These are phyloP conservation scores for Glycine soja DNA, from an alignment of 306 rosid species.

Conservation along the genomic window DNA sequence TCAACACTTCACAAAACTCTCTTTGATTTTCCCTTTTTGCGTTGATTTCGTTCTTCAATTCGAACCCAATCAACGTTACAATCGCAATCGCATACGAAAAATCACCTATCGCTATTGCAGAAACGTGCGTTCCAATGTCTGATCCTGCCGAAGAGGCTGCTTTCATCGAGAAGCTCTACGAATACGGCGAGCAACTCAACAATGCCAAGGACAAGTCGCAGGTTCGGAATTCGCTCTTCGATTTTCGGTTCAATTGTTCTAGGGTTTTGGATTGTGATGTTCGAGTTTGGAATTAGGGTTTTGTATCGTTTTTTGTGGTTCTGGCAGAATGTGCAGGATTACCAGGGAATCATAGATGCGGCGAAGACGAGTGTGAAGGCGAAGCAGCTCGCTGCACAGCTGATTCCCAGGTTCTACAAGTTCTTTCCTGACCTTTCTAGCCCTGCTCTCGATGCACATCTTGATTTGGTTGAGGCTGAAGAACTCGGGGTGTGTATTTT, in stretches of 20 bases:
- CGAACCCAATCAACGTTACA: slow-evolving; percentile 39
- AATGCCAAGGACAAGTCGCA: slow-evolving; percentile 87
- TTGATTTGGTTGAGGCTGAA: slow-evolving; percentile 93
- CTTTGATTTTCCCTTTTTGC: background rate
- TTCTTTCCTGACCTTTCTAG: slow-evolving; percentile 85
- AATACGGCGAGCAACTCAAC: slow-evolving; percentile 91
- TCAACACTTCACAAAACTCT: slow-evolving; percentile 25
- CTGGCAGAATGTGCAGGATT: slow-evolving; percentile 73
- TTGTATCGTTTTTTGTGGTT: slow-evolving; percentile 17
- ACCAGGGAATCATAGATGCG: slow-evolving; percentile 85
- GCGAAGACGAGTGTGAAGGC: slow-evolving; percentile 90
- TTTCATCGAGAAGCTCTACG: slow-evolving; percentile 89
- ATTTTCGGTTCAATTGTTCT: background rate
- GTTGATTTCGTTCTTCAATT: slow-evolving; percentile 47
- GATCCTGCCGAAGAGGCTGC: slow-evolving; percentile 76
- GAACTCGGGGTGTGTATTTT: slow-evolving; percentile 85
- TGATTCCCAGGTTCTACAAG: slow-evolving; percentile 93
- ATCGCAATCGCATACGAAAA: background rate
- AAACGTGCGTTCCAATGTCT: slow-evolving; percentile 55
- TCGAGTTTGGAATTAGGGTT: slow-evolving; percentile 44
- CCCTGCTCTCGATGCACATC: slow-evolving; percentile 76
- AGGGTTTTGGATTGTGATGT: slow-evolving; percentile 42
- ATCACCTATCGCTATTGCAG: slow-evolving; percentile 32
- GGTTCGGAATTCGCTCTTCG: slow-evolving; percentile 49
- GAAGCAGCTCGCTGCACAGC: slow-evolving; percentile 94